Conservation (phyloP, 73 alveolate genomes). For the Paramecium primaurelia region DNA sequence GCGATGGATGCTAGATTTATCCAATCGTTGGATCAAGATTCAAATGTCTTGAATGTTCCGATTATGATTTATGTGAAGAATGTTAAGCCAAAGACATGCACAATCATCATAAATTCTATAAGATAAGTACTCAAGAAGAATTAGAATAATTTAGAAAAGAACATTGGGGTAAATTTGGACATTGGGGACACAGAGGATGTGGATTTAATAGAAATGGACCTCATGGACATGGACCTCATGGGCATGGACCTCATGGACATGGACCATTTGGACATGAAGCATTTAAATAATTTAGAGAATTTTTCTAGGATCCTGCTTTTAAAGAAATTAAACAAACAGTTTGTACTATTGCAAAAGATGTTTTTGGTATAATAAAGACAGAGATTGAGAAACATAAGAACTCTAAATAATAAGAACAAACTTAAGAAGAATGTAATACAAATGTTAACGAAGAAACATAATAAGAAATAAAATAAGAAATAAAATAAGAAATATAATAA, state of each 20-base stretch:
- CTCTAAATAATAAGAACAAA: neutral
- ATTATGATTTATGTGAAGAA: constrained; percentile 86
- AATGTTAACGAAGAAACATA: neutral
- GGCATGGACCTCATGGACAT: neutral
- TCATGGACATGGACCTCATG: neutral
- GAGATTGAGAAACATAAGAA: neutral
- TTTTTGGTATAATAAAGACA: neutral
- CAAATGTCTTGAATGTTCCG: constrained; percentile 81
- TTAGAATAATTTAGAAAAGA: neutral
- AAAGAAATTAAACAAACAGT: neutral
- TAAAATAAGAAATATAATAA: neutral
- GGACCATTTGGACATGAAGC: neutral
- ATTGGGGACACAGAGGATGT: neutral
- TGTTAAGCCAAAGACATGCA: constrained; percentile 68
- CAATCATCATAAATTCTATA: neutral
- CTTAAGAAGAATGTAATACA: neutral
- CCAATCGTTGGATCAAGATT: constrained; percentile 89
- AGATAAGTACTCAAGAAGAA: neutral
- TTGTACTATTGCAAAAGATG: neutral
- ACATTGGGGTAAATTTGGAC: neutral
- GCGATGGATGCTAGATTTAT: constrained; percentile 80
- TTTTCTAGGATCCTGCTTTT: neutral
- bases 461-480: neutral
- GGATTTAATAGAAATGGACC: neutral
- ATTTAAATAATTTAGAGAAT: neutral